These are phyloP conservation scores for Pholiota molesta DNA, from an alignment of 768 basidiomycete genomes.

Conservation along the genomic window DNA sequence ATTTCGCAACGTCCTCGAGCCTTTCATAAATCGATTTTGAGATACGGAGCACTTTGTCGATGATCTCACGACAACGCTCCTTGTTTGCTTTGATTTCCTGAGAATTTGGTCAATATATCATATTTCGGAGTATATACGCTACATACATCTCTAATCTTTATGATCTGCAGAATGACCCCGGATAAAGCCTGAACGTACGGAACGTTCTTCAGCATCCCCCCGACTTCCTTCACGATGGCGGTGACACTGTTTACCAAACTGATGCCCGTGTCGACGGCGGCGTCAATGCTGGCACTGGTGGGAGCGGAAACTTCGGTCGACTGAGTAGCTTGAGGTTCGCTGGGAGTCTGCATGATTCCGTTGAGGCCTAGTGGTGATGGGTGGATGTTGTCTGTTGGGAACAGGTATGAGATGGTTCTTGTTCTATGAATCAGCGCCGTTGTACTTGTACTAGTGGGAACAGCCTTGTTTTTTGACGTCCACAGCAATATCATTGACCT, in stretches of 20 bases:
- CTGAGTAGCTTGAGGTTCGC: too few species aligned
- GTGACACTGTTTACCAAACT: background rate
- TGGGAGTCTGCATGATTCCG: too few species aligned
- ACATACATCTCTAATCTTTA: conserved; percentile 1
- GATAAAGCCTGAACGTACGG: conserved; percentile 1
- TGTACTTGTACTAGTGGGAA: too few species aligned
- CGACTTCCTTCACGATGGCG: conserved; percentile 2
- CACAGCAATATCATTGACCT: too few species aligned
- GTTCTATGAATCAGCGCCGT: too few species aligned
- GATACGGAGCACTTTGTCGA: conserved; percentile 1
- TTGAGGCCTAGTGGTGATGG: too few species aligned
- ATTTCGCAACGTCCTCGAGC: background rate
- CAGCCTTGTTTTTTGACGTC: too few species aligned
- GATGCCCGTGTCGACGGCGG: background rate
- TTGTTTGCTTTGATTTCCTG: background rate
- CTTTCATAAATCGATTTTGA: background rate
- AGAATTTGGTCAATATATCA: background rate
- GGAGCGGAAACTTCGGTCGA: background rate
- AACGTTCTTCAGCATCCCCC: background rate
- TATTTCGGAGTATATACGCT: background rate
- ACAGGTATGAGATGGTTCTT: too few species aligned
- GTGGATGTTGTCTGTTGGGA: too few species aligned
- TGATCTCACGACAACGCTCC: background rate
- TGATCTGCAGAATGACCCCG: background rate
- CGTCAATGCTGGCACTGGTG: too few species aligned